These are phyloP conservation scores for Wakefieldia striispora DNA, from an alignment of 768 basidiomycete species.

Conservation along the genomic window DNA sequence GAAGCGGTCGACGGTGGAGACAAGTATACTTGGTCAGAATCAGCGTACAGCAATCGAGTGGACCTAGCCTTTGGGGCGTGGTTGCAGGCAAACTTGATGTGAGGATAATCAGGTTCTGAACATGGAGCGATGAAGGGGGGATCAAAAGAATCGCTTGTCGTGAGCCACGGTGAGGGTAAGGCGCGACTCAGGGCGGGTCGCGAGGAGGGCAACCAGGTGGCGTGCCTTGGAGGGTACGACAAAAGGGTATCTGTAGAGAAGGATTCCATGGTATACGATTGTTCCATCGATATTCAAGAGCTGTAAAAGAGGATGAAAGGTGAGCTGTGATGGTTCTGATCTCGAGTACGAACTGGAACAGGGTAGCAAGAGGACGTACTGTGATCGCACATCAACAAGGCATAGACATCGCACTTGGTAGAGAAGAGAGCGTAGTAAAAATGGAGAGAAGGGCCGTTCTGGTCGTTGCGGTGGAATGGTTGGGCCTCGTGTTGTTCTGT, in stretches of 20 bases:
- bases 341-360: neutral
- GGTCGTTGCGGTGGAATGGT: constrained; percentile 13
- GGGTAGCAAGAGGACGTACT: constrained; percentile 5
- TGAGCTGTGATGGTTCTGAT: neutral
- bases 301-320: constrained; percentile 10
- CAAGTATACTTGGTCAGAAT: constrained; percentile 23
- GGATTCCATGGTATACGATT: constrained; percentile 33
- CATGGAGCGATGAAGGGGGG: constrained; percentile 19
- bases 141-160: constrained; percentile 22
- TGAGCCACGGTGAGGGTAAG: constrained; percentile 18
- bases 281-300: constrained; percentile 33
- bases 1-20: constrained; percentile 31
- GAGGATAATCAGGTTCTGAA: constrained; percentile 12
- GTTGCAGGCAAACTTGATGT: constrained; percentile 14
- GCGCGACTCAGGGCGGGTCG: constrained; percentile 19
- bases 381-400: constrained; percentile 24
- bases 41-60: constrained; percentile 15
- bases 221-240: constrained; percentile 11
- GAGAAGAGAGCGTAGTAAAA: constrained; percentile 4
- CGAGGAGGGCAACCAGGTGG: constrained; percentile 10
- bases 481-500: constrained; percentile 32
- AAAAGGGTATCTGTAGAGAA: constrained; percentile 30
- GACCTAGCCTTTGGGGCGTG: constrained; percentile 11
- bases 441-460: constrained; percentile 10
- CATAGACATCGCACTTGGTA: constrained; percentile 21